Evolutionary conservation across 352 stramenopile genomes (phyloP), one percentile per base, ranked within the genome.

Genomic region (Globisporangium paddicum): DNA sequence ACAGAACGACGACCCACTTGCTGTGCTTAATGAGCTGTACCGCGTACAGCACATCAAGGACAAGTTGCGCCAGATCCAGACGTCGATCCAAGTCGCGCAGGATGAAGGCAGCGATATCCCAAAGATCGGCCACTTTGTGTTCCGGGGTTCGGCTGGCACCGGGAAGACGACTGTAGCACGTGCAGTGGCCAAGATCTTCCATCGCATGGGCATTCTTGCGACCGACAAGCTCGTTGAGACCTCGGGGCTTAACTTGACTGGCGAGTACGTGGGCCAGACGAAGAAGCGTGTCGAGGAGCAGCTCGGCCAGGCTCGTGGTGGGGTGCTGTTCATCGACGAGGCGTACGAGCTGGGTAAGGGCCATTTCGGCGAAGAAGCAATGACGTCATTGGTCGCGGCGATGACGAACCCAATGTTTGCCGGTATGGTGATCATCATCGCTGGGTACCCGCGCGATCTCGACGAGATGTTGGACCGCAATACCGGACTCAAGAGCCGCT

Each of bases 301-400:
- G 49, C 69, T 98, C 3, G 82, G 90, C 6, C 75, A 97, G 62
- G 93, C 93, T 2, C 79, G 84, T 23, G 95, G 94, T 9, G 93
- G 89, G 25, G 76, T 98, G 38, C 64, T 98, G 25, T 98, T 98
- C 62, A 87, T 98, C 38, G 86, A 98, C 62, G 93, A 98, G 63
- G 84, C 90, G 7, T 98, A 98, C 59, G 93, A 89, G 28, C 56
- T 98, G 8, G 82, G 94, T 0, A 94, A 95, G 70, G 86, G 72
- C 8, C 55, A 40, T 2, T 96, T 71, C 63, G 84, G 81, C 16
- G 88, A 89, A 35, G 89, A 98, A 63, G 92, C 88, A 1, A 95
- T 96, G 75, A 93, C 94, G 56, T 90, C 86, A 23, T 55, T 98
- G 4, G 82, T 97, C 0, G 89, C 87, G 32, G 82, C 87, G 3